Conservation (phyloP, 75 land plant species). For the Pseudotsuga menziesii region DNA sequence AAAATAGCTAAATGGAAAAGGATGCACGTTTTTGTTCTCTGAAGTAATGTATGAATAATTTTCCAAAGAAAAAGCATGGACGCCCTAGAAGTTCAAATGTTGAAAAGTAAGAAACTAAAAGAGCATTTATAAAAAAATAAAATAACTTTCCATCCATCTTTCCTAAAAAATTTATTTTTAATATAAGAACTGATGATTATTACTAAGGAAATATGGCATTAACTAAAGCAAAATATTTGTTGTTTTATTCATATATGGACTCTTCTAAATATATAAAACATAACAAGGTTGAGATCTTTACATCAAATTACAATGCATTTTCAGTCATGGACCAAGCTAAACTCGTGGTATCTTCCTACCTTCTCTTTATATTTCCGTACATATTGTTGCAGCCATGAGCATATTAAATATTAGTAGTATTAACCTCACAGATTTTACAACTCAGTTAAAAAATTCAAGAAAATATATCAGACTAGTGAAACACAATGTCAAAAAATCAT, state of each 20-base stretch:
- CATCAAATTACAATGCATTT: too few relatives aligned
- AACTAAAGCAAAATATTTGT: neutral
- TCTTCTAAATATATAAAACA: neutral
- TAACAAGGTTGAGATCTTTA: neutral
- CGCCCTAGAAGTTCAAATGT: neutral
- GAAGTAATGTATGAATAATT: too few relatives aligned
- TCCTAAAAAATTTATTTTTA: neutral
- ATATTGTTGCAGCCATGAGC: slow-evolving; percentile 15
- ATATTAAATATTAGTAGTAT: neutral
- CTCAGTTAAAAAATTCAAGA: neutral
- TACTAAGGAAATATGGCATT: neutral
- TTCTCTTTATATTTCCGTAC: slow-evolving; percentile 30
- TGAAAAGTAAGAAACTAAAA: neutral
- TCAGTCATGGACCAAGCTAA: too few relatives aligned
- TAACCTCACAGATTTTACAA: neutral
- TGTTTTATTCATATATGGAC: neutral
- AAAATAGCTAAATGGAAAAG: neutral
- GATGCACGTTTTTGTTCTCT: neutral
- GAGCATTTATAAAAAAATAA: neutral
- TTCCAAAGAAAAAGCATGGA: too few relatives aligned
- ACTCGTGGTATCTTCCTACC: too few relatives aligned
- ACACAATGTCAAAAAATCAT: neutral
- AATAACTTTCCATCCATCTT: neutral
- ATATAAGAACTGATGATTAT: neutral
- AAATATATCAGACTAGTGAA: neutral